Base-by-base conservation (phyloP, 805 yeast species). In the Teunomyces atbi region DNA sequence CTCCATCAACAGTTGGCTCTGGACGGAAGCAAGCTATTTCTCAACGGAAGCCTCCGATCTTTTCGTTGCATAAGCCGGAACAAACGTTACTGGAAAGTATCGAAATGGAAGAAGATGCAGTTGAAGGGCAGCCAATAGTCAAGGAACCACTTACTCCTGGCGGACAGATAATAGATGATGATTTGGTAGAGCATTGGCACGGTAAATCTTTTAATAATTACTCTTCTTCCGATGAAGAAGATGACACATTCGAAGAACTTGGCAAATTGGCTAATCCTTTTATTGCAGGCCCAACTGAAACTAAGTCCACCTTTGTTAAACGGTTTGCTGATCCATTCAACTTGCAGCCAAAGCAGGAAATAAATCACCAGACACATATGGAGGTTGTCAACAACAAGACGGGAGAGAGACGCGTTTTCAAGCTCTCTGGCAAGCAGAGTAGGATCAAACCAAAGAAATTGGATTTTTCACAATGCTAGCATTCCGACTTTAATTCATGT, bases 371-470 rank as follows among this genome's bases (percentile, higher is more conserved):
- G 13, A 61, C 65, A 2, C 65, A 61, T 42, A 48, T 52, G 46
- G 65, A 62, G 45, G 45, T 48, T 38, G 35, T 71, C 16, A 67
- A 71, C 53, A 62, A 66, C 48, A 65, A 60, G 44, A 70, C 75
- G 1, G 76, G 76, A 3, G 65, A 66, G 38, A 59, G 58, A 27
- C 55, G 59, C 29, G 56, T 70, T 27, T 65, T 64, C 41, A 59
- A 61, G 41, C 57, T 72, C 36, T 58, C 65, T 44, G 61, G 58
- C 10, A 54, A 59, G n/a, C 74, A 71, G 51, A 58, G 54, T 47
- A 58, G 55, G 42, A 61, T 69, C 36, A 65, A 64, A 51, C 77
- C 77, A 1, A 68, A 61, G 53, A 70, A 65, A 49, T 61, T 71
- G 52, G 68, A 66, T 44, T 68, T 67, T 41, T 35, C 51, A 10